Conservation (phyloP, 2,329 filamentous ascomycete genomes). For the Fusarium clavum region DNA sequence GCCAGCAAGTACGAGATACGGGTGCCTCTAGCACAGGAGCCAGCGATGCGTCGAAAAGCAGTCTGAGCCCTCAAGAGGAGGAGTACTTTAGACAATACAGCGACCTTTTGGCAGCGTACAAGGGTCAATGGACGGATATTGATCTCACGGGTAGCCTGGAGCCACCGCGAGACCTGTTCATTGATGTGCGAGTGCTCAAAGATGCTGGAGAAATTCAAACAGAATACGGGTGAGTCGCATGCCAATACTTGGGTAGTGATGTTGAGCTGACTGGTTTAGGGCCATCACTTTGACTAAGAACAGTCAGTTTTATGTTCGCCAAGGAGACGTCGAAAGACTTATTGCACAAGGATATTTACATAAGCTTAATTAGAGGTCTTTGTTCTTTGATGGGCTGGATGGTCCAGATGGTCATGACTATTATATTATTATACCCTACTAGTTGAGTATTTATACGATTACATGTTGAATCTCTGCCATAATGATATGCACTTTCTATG, state of each 20-base stretch:
- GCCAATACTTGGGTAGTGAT: not conserved
- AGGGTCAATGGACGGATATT: conserved; percentile 98
- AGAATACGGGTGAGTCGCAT: conserved; percentile 85
- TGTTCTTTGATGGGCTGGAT: not conserved
- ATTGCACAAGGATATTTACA: conserved; percentile 96
- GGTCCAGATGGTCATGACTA: conserved; percentile 4
- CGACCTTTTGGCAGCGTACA: conserved; percentile 93
- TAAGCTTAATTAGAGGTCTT: conserved; percentile 74
- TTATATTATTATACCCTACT: conserved; percentile 33
- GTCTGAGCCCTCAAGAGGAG: conserved; percentile 93
- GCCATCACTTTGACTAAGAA: conserved; percentile 97
- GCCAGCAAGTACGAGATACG: conserved; percentile 63
- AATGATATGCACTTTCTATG: not conserved
- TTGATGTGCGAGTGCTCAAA: conserved; percentile 94
- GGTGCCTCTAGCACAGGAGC: conserved; percentile 48
- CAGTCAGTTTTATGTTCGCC: conserved; percentile 96
- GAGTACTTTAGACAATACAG: conserved; percentile 94
- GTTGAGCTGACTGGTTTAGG: conserved; percentile 59
- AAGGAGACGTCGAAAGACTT: conserved; percentile 93
- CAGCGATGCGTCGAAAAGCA: conserved; percentile 69
- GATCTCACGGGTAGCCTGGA: conserved; percentile 94
- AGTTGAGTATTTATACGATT: conserved; percentile 12
- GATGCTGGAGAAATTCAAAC: conserved; percentile 99
- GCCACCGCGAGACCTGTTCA: conserved; percentile 94
- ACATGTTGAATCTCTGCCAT: conserved; percentile 7